phyloP scores from a whole-genome alignment of 2,329 filamentous ascomycete genomes.

The Pseudocercospora fijiensis region DNA sequence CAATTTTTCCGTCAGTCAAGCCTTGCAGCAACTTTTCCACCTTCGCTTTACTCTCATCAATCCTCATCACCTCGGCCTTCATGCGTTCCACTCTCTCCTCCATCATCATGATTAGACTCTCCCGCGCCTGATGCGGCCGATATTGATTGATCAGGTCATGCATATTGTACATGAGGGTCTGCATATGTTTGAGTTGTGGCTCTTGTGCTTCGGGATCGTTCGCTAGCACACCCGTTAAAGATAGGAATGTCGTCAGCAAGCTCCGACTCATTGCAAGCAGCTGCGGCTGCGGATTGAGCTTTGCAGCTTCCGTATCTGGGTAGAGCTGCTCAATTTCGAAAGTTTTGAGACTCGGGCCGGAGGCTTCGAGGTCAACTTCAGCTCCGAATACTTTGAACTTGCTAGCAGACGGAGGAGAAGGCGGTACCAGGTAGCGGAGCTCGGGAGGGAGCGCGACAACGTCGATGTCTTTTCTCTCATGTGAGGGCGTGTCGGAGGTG shows the following conservation, averaged over 20 bases:
- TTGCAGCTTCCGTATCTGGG: conserved; percentile 46
- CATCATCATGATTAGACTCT: conserved; percentile 84
- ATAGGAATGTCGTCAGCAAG: conserved; percentile 82
- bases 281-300: conserved; percentile 52
- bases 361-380: conserved; percentile 60
- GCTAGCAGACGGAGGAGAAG: conserved; percentile 67
- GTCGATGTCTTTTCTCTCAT: conserved; percentile 25
- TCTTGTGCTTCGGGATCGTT: conserved; percentile 63
- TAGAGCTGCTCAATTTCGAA: conserved; percentile 71
- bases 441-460: conserved; percentile 63
- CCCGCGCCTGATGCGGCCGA: conserved; percentile 85
- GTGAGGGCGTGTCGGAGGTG: conserved; percentile 23
- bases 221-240: conserved; percentile 71
- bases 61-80: conserved; percentile 68
- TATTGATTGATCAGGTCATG: conserved; percentile 94
- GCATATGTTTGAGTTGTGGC: conserved; percentile 73
- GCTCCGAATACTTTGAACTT: conserved; percentile 74
- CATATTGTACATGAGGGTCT: conserved; percentile 83
- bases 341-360: conserved; percentile 66
- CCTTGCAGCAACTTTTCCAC: conserved; percentile 72
- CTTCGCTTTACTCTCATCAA: conserved; percentile 66
- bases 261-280: conserved; percentile 76
- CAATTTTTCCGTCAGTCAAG: conserved; percentile 44
- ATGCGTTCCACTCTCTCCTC: conserved; percentile 75
- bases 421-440: conserved; percentile 76